phyloP scores from a whole-genome alignment of 805 yeast species.

The Sungouiozyma ichnusensis region DNA sequence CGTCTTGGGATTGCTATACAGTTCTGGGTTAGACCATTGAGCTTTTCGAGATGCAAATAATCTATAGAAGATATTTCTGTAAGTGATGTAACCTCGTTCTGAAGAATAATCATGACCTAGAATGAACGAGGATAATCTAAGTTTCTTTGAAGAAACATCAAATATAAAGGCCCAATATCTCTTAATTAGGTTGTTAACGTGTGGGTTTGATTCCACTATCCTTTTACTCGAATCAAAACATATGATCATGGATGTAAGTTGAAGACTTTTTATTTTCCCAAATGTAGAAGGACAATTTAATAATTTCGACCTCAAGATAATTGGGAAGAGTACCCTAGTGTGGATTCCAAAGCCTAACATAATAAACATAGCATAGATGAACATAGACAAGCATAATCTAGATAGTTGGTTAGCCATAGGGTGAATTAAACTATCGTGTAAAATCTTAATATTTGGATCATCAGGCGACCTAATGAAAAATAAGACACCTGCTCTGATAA shows the following conservation, averaged over 20 bases:
- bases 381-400: conserved; percentile 60
- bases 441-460: conserved; percentile 77
- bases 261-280: conserved; percentile 2
- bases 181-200: conserved; percentile 31
- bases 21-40: conserved; percentile 38
- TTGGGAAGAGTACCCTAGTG: conserved; percentile 38
- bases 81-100: conserved; percentile 61
- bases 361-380: conserved; percentile 66
- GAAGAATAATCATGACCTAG: conserved; percentile 48
- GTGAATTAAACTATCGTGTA: conserved; percentile 77
- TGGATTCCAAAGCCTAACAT: conserved; percentile 63
- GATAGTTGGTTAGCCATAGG: conserved; percentile 65
- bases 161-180: conserved; percentile 57
- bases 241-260: conserved; percentile 26
- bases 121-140: conserved; percentile 77
- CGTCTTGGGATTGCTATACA: conserved; percentile 45
- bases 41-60: conserved; percentile 31
- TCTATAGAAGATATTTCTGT: conserved; percentile 39
- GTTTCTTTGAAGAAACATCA: conserved; percentile 39
- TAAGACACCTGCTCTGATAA: conserved; percentile 79
- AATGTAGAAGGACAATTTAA: conserved; percentile 9
- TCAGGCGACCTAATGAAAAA: conserved; percentile 91
- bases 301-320: conserved; percentile 23
- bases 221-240: conserved; percentile 26
- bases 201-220: conserved; percentile 18